These are phyloP conservation scores for Cruciata laevipes DNA, from an alignment of 257 asterid genomes.

Conservation along the genomic window DNA sequence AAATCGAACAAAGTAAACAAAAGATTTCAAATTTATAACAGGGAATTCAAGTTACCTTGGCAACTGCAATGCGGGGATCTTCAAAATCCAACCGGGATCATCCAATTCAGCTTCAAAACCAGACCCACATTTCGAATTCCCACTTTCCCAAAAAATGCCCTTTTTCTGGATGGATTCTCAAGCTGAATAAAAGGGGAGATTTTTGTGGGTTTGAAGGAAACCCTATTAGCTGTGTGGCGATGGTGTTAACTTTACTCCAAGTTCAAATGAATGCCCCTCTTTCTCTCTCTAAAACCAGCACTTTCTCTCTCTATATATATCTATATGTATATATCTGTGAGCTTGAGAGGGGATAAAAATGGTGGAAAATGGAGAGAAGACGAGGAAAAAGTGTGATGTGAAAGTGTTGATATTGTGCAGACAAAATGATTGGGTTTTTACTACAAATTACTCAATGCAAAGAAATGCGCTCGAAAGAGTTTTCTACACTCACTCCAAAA, in stretches of 20 bases:
- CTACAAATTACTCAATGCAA: conserved; percentile 1
- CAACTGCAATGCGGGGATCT: conserved; percentile 50
- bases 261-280: conserved; percentile 18
- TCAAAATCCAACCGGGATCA: conserved; percentile 37
- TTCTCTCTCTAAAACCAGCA: conserved; percentile 1
- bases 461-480: not conserved
- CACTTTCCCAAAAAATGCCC: not conserved
- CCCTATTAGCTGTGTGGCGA: conserved; percentile 14
- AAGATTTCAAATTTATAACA: not conserved
- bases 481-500: conserved; percentile 9
- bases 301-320: conserved; percentile 12
- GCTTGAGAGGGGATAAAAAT: not conserved
- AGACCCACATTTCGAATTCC: conserved; percentile 20
- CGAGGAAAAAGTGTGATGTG: not conserved
- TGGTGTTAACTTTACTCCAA: conserved; percentile 29
- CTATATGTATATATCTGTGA: not conserved
- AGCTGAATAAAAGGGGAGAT: not conserved
- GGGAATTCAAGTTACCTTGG: conserved; percentile 28
- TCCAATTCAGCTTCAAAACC: conserved; percentile 22
- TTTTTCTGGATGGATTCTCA: not conserved
- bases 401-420: conserved; percentile 8
- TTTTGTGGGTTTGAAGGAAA: conserved; percentile 24
- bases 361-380: not conserved
- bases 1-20: conserved; percentile 2
- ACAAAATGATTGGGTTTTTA: conserved; percentile 14